Evolutionary conservation across 257 asterid species (phyloP), one percentile per base, ranked within the genome.

Genomic region (Fraxinus pennsylvanica): DNA sequence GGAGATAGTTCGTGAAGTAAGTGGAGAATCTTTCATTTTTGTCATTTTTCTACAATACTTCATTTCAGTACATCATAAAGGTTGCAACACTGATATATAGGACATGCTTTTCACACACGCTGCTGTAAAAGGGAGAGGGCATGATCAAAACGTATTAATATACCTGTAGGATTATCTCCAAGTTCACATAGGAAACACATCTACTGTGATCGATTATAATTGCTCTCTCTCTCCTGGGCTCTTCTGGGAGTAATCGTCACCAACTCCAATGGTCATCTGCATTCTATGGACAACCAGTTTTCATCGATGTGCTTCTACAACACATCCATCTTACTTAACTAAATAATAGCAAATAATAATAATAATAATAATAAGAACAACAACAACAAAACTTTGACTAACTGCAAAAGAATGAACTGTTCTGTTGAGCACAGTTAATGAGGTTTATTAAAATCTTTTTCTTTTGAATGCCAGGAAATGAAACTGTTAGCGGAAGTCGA

Each of bases 1-100:
- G 96, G 97, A 96, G 92, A 93, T 93, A 68, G 96, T 95, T 81
- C 97, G 98, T 57, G 99, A 93, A 85, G 99, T 90, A 85, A 85
- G 85, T 82, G 59, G 47, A 83, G 36, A 69, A 41, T 36, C 72
- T 32, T 63, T 63, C 52, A 67, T 15, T n/a, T 74, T 14, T 74
- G 6, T 74, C 59, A 66, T 77, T 29, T 30, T 63, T 6, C 27
- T 59, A 19, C 36, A 27, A 59, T 66, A 2, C 33, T 36, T 73
- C 73, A 68, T 71, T 59, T 74, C 76, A 41, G 9, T 2, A 72
- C 8, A 10, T 75, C 68, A 22, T 10, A 4, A 6, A 22, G 33
- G 35, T 27, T 63, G 65, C 27, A 22, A 22, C 35, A 63, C 36
- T 3, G 2, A 25, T 22, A 27, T 63, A 63, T 63, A 17, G 68